Evolutionary conservation across 768 basidiomycete species (phyloP), one percentile per base, ranked within the genome.

Genomic region (Boletus huronensis): DNA sequence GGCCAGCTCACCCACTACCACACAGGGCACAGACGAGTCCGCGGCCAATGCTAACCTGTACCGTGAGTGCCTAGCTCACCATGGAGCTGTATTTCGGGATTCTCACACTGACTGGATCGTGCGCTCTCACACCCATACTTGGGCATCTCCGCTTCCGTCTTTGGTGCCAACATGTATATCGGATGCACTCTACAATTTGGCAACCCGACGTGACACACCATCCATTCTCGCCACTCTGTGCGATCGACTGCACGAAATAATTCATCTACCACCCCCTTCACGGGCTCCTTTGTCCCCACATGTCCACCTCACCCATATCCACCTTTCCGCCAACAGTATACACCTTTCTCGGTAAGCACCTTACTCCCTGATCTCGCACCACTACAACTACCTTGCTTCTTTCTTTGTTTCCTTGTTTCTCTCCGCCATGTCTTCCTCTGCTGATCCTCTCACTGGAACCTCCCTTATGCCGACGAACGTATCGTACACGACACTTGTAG

Each of bases 401-500:
- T 32, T 19, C 29, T 16, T 44, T 21, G 21, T 32, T 32, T 19
- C 29, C 13, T 44, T 21, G 21, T 21, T 36, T 1, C 44, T 23
- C 47, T 10, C 34, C 34, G 13, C 9, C 43, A 71, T 69, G 67
- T 59, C 69, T n/a, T 42, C 61, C 14, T 2, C 54, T 9, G 0
- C 10, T 3, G 17, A 55, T 44, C 14, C 62, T 1, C 28, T 53
- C 2, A 31, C 55, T 26, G 59, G 56, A 2, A 39, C 56, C 1
- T 3, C 40, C 2, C 25, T 59, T 28, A 4, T 44, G 0, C 47
- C 67, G 2, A 9, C 51, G 38, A 46, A 61, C 17, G 28, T 50
- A n/a, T 70, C 69, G 0, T 74, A 64, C 61, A 78, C 79, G 5
- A 79, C 81, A 57, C 75, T 81, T 46, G 17, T 52, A 75, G 85